A percentile compares a stretch with the other conserved stretches of the same genome.
phyloP scores from a whole-genome alignment of 805 yeast genomes.

The Kodamaea leandrae region DNA sequence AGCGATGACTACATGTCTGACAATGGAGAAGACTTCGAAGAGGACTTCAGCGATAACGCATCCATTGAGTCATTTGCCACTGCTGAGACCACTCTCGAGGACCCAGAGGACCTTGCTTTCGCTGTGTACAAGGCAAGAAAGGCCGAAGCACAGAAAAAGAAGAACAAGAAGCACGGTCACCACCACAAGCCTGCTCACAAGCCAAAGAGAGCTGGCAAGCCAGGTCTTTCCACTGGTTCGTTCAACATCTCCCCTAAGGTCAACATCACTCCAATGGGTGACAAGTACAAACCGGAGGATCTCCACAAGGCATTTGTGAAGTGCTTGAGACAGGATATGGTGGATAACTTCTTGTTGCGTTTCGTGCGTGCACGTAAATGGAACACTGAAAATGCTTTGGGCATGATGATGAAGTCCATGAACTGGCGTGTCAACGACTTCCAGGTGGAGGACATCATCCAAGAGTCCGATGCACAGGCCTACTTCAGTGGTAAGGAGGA shows the following conservation, averaged over 20 bases:
- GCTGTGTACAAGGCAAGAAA: slow-evolving; percentile 4
- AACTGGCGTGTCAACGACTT: slow-evolving; percentile 70
- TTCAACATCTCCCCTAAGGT: slow-evolving; percentile 23
- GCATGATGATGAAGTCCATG: slow-evolving; percentile 70
- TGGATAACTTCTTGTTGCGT: slow-evolving; percentile 75
- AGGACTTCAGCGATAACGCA: slow-evolving; percentile 18
- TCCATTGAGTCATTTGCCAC: slow-evolving; percentile 35
- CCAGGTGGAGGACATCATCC: slow-evolving; percentile 59
- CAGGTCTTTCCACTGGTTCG: slow-evolving; percentile 1
- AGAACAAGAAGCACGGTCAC: background rate
- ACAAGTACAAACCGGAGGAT: slow-evolving; percentile 50
- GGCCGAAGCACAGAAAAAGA: slow-evolving; percentile 1
- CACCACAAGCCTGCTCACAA: background rate
- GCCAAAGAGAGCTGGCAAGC: background rate
- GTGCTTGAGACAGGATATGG: slow-evolving; percentile 69
- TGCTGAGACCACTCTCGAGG: slow-evolving; percentile 27
- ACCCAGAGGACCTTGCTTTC: slow-evolving; percentile 14
- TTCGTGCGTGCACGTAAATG: slow-evolving; percentile 87
- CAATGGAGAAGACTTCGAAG: slow-evolving; percentile 13
- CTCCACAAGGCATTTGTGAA: slow-evolving; percentile 53
- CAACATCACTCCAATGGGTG: slow-evolving; percentile 48
- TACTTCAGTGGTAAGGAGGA: slow-evolving; percentile 38
- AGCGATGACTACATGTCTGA: slow-evolving; percentile 13
- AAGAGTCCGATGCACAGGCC: slow-evolving; percentile 68
- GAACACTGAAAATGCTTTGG: slow-evolving; percentile 63